phyloP scores from a whole-genome alignment of 2,329 filamentous ascomycete genomes.

The Myriosclerotinia duriaeana region DNA sequence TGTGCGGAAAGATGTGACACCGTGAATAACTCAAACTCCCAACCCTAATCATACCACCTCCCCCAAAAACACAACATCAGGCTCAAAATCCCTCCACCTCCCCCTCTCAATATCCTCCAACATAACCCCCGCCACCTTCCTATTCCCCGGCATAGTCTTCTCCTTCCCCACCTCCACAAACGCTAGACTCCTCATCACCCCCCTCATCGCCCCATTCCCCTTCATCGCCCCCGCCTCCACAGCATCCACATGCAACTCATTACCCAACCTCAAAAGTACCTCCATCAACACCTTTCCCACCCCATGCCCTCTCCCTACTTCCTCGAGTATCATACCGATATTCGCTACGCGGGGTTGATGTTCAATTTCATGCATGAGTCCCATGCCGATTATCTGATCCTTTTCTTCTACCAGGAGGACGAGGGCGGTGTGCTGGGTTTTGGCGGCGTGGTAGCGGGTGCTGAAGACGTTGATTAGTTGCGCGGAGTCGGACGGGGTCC shows the following conservation, averaged over 20 bases:
- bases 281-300: not conserved
- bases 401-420: not conserved
- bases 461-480: not conserved
- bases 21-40: not conserved
- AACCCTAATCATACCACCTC: not conserved
- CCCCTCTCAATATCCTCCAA: conserved; percentile 1
- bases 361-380: not conserved
- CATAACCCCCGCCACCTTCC: not conserved
- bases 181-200: conserved; percentile 26
- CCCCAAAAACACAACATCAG: not conserved
- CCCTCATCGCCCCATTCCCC: conserved; percentile 27
- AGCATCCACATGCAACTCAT: conserved; percentile 26
- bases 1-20: not conserved
- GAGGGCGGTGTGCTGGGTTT: not conserved
- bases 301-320: conserved; percentile 1
- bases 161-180: conserved; percentile 28
- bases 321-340: conserved; percentile 10
- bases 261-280: conserved; percentile 27
- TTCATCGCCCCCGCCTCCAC: conserved; percentile 28
- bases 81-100: conserved; percentile 12
- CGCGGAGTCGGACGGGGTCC: not conserved
- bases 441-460: not conserved
- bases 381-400: not conserved
- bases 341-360: not conserved
- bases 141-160: not conserved